Evolutionary conservation across 176 grass and related monocot genomes (phyloP).

Genomic region (Oryza nivara): DNA sequence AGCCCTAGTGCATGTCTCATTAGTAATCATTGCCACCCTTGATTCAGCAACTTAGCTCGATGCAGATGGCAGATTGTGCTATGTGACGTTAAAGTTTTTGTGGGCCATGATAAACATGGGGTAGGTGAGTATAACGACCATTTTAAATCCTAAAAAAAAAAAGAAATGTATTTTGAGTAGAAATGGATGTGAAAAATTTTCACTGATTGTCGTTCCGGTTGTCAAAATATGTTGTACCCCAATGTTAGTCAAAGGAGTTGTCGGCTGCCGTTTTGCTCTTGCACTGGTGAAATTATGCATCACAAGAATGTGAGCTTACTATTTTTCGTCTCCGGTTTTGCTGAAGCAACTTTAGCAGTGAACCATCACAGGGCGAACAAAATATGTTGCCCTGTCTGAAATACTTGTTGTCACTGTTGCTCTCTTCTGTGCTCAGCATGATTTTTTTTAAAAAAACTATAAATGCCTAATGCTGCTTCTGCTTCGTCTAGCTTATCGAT

Average conservation of each 20-base stretch:
- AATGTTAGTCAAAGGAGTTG: background rate
- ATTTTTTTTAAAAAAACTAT: background rate
- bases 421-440: background rate
- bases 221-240: constrained; percentile 13
- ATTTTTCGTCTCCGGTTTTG: background rate
- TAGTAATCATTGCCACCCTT: background rate
- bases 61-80: background rate
- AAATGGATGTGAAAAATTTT: constrained; percentile 18
- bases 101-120: constrained; percentile 1
- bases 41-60: background rate
- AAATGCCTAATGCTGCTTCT: background rate
- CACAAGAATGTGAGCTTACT: background rate
- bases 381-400: background rate
- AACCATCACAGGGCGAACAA: background rate
- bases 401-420: background rate
- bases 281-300: background rate
- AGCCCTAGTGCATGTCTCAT: constrained; percentile 18
- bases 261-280: background rate
- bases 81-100: background rate
- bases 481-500: background rate
- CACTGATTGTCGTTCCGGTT: background rate
- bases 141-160: background rate
- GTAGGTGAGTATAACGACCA: constrained; percentile 1
- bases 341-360: background rate
- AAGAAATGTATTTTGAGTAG: constrained; percentile 4